A percentile compares a stretch with the other conserved stretches of the same genome.
These are phyloP conservation scores for Syzygium jambos DNA, from an alignment of 345 rosid genomes.

Conservation along the genomic window DNA sequence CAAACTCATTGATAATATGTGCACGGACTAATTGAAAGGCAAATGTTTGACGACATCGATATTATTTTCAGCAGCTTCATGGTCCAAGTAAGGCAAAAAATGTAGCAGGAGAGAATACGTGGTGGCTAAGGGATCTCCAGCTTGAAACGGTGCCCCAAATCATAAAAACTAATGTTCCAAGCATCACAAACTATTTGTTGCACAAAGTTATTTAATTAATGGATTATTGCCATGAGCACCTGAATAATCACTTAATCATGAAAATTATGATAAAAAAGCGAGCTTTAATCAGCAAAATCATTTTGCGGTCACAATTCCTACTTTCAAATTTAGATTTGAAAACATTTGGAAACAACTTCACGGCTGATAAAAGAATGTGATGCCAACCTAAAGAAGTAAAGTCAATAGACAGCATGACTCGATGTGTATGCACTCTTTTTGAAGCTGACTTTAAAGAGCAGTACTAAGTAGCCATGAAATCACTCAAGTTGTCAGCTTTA, in stretches of 20 bases:
- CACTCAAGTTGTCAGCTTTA: background rate
- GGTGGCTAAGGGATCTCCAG: background rate
- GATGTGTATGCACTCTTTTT: background rate
- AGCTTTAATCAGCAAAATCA: background rate
- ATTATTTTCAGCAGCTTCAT: background rate
- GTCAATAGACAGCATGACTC: background rate
- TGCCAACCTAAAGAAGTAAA: background rate
- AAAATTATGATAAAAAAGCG: background rate
- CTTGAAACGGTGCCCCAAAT: background rate
- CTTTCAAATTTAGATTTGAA: background rate
- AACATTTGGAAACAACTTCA: background rate
- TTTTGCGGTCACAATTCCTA: background rate
- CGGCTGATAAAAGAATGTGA: background rate
- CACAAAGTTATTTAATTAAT: background rate
- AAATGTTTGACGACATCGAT: background rate
- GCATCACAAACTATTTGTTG: background rate
- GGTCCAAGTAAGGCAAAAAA: background rate
- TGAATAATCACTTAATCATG: background rate
- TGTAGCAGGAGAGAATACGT: background rate
- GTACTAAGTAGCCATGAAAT: background rate
- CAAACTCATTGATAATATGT: background rate
- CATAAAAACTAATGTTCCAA: background rate
- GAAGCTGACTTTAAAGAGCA: background rate
- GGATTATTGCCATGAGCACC: background rate
- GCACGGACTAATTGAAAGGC: background rate